Conservation (phyloP, 1,284 basidiomycete species). For the Hypsizygus ulmarius region DNA sequence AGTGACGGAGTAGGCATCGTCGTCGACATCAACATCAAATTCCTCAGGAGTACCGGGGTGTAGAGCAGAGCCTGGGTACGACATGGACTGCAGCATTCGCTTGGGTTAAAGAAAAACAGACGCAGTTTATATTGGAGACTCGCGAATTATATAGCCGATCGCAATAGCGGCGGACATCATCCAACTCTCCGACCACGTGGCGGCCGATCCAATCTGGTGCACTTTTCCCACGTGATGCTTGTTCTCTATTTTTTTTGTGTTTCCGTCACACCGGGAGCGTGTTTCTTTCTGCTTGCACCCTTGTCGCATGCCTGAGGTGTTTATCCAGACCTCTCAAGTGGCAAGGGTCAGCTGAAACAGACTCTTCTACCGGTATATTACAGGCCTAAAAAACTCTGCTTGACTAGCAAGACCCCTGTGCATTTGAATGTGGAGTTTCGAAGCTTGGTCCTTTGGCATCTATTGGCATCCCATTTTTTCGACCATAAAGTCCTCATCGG, state of each 20-base stretch:
- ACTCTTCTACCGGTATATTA: background rate
- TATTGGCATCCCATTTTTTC: background rate
- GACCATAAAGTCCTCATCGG: slow-evolving; percentile 10
- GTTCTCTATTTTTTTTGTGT: background rate
- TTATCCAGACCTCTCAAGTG: too few relatives aligned
- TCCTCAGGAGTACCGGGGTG: background rate
- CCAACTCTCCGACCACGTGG: slow-evolving; percentile 15
- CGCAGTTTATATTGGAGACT: slow-evolving; percentile 1
- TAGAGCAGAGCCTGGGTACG: slow-evolving; percentile 1
- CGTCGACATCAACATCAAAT: slow-evolving; percentile 24
- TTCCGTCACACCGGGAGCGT: background rate
- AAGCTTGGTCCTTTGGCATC: background rate
- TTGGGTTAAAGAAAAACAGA: slow-evolving; percentile 5
- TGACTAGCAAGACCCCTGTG: too few relatives aligned
- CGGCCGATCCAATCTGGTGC: slow-evolving; percentile 16
- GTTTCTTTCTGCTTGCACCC: background rate
- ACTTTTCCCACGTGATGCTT: slow-evolving; percentile 12
- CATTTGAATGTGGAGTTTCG: background rate
- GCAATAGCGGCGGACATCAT: slow-evolving; percentile 19
- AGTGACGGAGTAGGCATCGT: slow-evolving; percentile 31
- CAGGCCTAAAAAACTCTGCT: background rate
- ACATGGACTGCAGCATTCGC: slow-evolving; percentile 10
- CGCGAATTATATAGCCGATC: slow-evolving; percentile 17
- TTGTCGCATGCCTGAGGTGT: too few relatives aligned
- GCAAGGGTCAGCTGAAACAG: too few relatives aligned